Conservation (phyloP, 1,284 basidiomycete genomes). For the Ganoderma resinaceum region DNA sequence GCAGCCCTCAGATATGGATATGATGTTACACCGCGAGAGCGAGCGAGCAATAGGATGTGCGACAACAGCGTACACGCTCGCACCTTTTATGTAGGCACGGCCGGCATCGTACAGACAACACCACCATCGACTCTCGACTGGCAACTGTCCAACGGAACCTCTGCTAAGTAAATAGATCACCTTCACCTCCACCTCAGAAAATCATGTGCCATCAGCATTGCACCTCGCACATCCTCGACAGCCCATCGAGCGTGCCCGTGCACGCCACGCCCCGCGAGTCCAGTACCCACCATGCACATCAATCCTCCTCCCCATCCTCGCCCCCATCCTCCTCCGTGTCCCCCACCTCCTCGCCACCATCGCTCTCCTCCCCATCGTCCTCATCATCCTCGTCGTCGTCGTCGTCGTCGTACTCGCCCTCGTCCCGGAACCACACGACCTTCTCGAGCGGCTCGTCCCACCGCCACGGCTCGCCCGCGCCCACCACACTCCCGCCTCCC, state of each 20-base stretch:
- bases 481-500: conserved; percentile 13
- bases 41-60: conserved; percentile 3
- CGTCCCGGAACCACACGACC: conserved; percentile 35
- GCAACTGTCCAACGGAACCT: neutral
- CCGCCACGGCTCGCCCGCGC: conserved; percentile 29
- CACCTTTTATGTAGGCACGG: neutral
- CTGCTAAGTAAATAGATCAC: neutral
- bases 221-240: neutral
- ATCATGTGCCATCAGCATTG: neutral
- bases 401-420: conserved; percentile 29
- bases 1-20: neutral
- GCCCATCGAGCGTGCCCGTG: neutral
- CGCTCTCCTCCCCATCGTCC: conserved; percentile 21
- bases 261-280: neutral
- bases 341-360: conserved; percentile 19
- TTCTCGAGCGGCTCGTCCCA: conserved; percentile 33
- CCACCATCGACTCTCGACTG: neutral
- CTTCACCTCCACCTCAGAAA: neutral
- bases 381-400: conserved; percentile 23
- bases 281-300: neutral
- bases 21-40: neutral
- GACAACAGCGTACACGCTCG: neutral
- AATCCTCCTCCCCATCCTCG: conserved; percentile 11
- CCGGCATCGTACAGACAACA: conserved; percentile 1
- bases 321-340: conserved; percentile 24